Percentiles rank a stretch among this genome's conserved stretches.
phyloP scores from a whole-genome alignment of 2,329 filamentous ascomycete genomes.

The Calonectria honghensis region DNA sequence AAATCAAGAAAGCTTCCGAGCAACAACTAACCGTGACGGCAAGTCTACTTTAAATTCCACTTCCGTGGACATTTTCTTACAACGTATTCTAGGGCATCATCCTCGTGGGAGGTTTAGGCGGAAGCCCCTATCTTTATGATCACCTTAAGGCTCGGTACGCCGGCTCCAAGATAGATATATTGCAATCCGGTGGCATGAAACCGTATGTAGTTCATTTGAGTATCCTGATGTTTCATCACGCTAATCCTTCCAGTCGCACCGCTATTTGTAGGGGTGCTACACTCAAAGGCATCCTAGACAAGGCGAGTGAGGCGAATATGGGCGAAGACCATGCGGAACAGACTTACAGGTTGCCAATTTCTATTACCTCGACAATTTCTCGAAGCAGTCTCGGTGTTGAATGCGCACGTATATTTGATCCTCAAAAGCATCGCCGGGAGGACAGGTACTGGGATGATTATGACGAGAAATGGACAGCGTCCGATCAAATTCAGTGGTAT shows the following conservation, averaged over 20 bases:
- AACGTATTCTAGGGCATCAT: not conserved
- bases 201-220: not conserved
- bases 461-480: not conserved
- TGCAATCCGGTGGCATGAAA: constrained; percentile 11
- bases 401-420: not conserved
- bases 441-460: constrained; percentile 9
- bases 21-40: not conserved
- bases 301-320: not conserved
- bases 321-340: not conserved
- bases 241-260: constrained; percentile 9
- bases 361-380: constrained; percentile 13
- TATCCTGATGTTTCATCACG: too few species aligned
- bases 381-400: constrained; percentile 17
- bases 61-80: not conserved
- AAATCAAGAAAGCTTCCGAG: not conserved
- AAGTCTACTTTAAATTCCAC: not conserved
- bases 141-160: not conserved
- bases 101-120: constrained; percentile 20
- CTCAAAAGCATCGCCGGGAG: not conserved
- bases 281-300: constrained; percentile 20
- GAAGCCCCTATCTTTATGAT: constrained; percentile 24
- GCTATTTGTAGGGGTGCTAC: constrained; percentile 32
- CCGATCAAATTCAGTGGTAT: not conserved
- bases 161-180: not conserved
- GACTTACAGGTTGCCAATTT: not conserved